These are phyloP conservation scores for Aspergillaceae sp. DNA, from an alignment of 2,329 filamentous ascomycete genomes.

Conservation along the genomic window DNA sequence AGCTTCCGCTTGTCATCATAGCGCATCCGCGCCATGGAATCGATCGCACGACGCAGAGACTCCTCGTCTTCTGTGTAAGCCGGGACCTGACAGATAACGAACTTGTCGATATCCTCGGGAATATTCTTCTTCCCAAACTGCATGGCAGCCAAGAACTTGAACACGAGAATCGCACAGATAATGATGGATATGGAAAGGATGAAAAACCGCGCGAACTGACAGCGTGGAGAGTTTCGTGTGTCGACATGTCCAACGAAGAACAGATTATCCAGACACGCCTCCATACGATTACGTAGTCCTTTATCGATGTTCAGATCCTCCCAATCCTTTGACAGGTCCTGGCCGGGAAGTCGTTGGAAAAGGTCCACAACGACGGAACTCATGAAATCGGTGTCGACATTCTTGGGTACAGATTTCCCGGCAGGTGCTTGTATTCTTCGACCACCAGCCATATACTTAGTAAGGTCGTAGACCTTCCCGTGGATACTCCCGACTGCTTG, in stretches of 20 bases:
- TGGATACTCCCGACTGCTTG: slow-evolving; percentile 71
- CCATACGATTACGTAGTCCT: slow-evolving; percentile 57
- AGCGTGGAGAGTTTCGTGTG: slow-evolving; percentile 76
- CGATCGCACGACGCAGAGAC: slow-evolving; percentile 89
- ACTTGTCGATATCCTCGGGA: slow-evolving; percentile 95
- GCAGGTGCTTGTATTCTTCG: slow-evolving; percentile 52
- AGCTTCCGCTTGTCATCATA: slow-evolving; percentile 99
- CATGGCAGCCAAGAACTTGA: slow-evolving; percentile 95
- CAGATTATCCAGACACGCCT: slow-evolving; percentile 79
- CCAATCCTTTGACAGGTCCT: slow-evolving; percentile 79
- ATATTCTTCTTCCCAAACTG: slow-evolving; percentile 88
- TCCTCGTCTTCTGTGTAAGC: slow-evolving; percentile 99
- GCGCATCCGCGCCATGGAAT: slow-evolving; percentile 87
- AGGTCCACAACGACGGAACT: slow-evolving; percentile 61
- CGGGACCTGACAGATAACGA: slow-evolving; percentile 94
- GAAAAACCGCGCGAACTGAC: slow-evolving; percentile 82
- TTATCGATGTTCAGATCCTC: slow-evolving; percentile 55
- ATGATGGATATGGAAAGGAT: slow-evolving; percentile 76
- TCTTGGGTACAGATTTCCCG: slow-evolving; percentile 42
- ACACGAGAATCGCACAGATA: slow-evolving; percentile 71
- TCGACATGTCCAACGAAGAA: slow-evolving; percentile 92
- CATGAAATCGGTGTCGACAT: slow-evolving; percentile 69
- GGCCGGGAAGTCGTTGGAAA: slow-evolving; percentile 66
- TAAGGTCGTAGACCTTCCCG: slow-evolving; percentile 78
- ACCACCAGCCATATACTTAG: slow-evolving; percentile 69